Percentiles rank a stretch among this genome's conserved stretches.
These are phyloP conservation scores for Paecilomyces dactylethromorphus DNA, from an alignment of 2,329 filamentous ascomycete genomes.

Conservation along the genomic window DNA sequence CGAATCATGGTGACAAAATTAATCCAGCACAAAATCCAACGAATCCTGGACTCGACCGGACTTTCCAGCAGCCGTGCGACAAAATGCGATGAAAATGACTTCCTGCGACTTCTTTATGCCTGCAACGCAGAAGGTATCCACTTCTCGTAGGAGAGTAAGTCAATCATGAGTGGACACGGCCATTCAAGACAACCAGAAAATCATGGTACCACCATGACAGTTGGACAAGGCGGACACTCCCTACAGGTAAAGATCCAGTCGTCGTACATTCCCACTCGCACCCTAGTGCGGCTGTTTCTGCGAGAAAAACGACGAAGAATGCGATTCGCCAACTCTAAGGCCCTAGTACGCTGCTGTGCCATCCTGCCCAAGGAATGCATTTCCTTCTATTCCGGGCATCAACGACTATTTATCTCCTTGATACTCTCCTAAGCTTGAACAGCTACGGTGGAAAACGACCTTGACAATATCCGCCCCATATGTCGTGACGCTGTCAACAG, in stretches of 20 bases:
- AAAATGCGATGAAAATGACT: slow-evolving; percentile 83
- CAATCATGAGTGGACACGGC: not conserved
- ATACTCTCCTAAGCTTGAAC: not conserved
- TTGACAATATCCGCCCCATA: not conserved
- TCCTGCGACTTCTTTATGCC: slow-evolving; percentile 64
- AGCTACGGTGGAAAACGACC: not conserved
- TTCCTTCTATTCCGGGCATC: not conserved
- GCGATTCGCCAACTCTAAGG: not conserved
- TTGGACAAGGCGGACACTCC: not conserved
- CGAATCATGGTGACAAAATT: slow-evolving; percentile 71
- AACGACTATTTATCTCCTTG: not conserved
- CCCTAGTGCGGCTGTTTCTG: not conserved
- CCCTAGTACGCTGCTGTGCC: not conserved
- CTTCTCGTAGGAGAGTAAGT: not conserved
- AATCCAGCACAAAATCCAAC: slow-evolving; percentile 70
- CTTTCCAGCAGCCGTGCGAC: slow-evolving; percentile 69
- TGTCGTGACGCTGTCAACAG: not conserved
- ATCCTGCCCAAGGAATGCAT: not conserved
- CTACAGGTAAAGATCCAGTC: not conserved
- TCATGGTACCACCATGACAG: not conserved
- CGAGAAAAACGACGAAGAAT: not conserved
- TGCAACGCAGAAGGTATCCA: slow-evolving; percentile 26
- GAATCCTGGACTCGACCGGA: slow-evolving; percentile 69
- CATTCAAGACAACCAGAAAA: not conserved
- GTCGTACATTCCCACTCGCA: not conserved